A percentile compares a stretch with the other conserved stretches of the same genome.
Conservation (phyloP, 2,329 filamentous ascomycete genomes). For the Calonectria pteridis region DNA sequence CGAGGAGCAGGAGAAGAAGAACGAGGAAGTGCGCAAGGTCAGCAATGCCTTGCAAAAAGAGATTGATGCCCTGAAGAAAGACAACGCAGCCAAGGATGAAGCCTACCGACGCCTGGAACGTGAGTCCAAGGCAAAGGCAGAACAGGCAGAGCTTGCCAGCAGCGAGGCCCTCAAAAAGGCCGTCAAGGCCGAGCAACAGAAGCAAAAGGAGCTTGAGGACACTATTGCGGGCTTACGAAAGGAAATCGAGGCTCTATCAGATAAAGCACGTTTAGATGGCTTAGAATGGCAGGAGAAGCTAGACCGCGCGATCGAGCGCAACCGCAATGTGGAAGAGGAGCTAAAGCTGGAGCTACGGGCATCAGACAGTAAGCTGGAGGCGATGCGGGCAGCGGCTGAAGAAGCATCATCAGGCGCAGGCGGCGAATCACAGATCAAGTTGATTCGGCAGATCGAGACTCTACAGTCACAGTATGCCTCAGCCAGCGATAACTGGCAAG, state of each 20-base stretch:
- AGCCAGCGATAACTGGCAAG: slow-evolving; percentile 97
- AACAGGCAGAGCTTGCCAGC: slow-evolving; percentile 74
- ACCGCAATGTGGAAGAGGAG: slow-evolving; percentile 78
- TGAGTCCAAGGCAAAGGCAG: slow-evolving; percentile 76
- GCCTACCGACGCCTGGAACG: slow-evolving; percentile 76
- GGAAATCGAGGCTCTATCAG: slow-evolving; percentile 81
- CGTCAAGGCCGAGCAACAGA: slow-evolving; percentile 74
- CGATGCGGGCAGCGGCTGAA: slow-evolving; percentile 86
- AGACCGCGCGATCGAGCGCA: slow-evolving; percentile 78
- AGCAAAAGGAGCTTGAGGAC: slow-evolving; percentile 67
- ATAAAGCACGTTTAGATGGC: slow-evolving; percentile 78
- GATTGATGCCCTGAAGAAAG: slow-evolving; percentile 59
- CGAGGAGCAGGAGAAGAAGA: slow-evolving; percentile 67
- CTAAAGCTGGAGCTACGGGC: slow-evolving; percentile 81
- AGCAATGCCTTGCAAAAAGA: slow-evolving; percentile 62
- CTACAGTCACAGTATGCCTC: slow-evolving; percentile 95
- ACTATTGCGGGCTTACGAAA: slow-evolving; percentile 75
- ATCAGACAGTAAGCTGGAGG: slow-evolving; percentile 90
- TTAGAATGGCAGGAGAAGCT: slow-evolving; percentile 79
- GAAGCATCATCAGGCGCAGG: slow-evolving; percentile 87
- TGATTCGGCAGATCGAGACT: slow-evolving; percentile 94
- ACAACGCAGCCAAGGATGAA: slow-evolving; percentile 69
- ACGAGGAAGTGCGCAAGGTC: slow-evolving; percentile 63
- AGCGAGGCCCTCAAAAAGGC: slow-evolving; percentile 75
- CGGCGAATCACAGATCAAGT: slow-evolving; percentile 88